Evolutionary conservation across 192 early-diverging fungal species (phyloP), one percentile per base, ranked within the genome.

Genomic region (Lunasporangiospora selenospora): DNA sequence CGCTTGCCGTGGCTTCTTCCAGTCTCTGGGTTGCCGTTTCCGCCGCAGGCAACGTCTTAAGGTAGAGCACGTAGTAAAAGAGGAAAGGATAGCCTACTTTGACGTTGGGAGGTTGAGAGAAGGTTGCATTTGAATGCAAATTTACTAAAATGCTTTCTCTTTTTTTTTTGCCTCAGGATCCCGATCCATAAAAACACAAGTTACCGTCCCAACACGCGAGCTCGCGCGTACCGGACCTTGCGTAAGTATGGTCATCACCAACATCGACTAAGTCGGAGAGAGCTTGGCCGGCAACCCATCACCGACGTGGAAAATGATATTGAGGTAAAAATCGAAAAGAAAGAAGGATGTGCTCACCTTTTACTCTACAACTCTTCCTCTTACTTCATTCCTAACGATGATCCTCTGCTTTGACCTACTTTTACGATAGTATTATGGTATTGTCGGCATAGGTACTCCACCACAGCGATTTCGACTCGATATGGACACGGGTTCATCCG

Each of bases 401-500:
- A 59, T 7, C 29, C 3, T 34, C 19, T 34, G 13, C 21, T 15
- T 52, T 10, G 11, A 39, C 13, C 40, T 11, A 47, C 7, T 45
- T 47, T 77, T 75, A 13, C 8, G 46, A 32, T 65, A 90, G 80
- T 90, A 90, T 51, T 90, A 90, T 53, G 86, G 82, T 44, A 67
- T 75, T n/a, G 85, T 89, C 6, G 71, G 81, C 1, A 77, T 89
- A 21, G 89, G 89, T 11, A 83, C 89, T 10, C 89, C 89, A 36
- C 83, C 86, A 18, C 86, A 88, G 46, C 75, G 70, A 34, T 87
- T 90, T 65, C 88, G 88, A 46, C 71, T 90, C n/a, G 81, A 88
- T 52, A 82, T 90, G 32, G 89, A 90, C 49, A 90, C 89, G 4
- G 89, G 89, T 19, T 89, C 86, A 2, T 83, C 84, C n/a, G 89